These are phyloP conservation scores for Lasiosphaeris hirsuta DNA, from an alignment of 495 filamentous ascomycete species.

Conservation along the genomic window DNA sequence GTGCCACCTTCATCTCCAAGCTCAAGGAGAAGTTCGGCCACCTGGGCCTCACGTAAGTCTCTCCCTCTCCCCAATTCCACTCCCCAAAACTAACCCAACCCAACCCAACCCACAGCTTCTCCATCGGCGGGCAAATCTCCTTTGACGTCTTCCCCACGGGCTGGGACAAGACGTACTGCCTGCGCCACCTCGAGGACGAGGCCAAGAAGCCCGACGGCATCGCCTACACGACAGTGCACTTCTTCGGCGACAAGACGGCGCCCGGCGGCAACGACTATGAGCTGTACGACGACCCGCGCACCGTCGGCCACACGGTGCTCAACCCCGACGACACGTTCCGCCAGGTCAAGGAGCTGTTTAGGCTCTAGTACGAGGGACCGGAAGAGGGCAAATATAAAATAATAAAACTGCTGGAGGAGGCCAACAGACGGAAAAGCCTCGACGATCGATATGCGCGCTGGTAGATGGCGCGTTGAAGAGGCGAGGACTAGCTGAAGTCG, in stretches of 20 bases:
- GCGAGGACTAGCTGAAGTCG: no score
- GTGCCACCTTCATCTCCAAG: conserved; percentile 66
- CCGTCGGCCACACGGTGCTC: conserved; percentile 77
- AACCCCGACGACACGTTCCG: conserved; percentile 76
- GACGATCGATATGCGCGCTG: no score
- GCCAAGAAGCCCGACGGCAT: conserved; percentile 63
- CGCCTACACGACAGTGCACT: conserved; percentile 84
- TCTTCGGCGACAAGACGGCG: conserved; percentile 94
- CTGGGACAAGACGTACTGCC: conserved; percentile 99
- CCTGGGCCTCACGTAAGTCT: conserved; percentile 75
- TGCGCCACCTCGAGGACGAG: conserved; percentile 81
- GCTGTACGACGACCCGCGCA: conserved; percentile 78
- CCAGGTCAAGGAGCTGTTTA: conserved; percentile 75
- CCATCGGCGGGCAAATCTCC: conserved; percentile 93
- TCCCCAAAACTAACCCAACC: conserved; percentile 3
- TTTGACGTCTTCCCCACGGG: conserved; percentile 97
- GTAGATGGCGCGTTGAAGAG: no score
- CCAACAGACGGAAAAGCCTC: no score
- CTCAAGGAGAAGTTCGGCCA: conserved; percentile 79
- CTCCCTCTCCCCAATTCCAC: neutral
- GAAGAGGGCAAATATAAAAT: no score
- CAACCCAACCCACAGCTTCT: conserved; percentile 61
- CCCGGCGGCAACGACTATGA: conserved; percentile 92
- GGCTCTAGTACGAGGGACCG: conserved; percentile 45
- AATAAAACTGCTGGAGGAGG: no score